A percentile compares a stretch with the other conserved stretches of the same genome.
Evolutionary conservation across 2,329 filamentous ascomycete species (phyloP).

Genomic region (Xylariaceae sp.): DNA sequence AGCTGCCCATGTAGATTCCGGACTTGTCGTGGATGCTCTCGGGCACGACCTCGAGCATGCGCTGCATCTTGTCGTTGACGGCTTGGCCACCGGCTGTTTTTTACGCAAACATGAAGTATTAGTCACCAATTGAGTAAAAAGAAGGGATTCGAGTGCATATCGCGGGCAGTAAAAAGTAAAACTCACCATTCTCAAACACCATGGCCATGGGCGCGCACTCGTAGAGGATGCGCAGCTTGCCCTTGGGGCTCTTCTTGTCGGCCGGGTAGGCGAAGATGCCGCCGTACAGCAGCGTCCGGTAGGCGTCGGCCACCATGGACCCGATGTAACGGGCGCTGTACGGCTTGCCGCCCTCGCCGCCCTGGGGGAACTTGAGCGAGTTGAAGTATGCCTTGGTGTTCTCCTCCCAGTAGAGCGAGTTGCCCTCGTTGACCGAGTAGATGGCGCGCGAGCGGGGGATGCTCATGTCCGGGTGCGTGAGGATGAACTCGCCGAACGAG

Average conservation of each 20-base stretch:
- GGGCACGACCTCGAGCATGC: constrained; percentile 84
- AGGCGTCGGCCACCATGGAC: constrained; percentile 97
- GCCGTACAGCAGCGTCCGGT: constrained; percentile 90
- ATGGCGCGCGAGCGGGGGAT: constrained; percentile 77
- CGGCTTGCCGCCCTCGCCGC: constrained; percentile 74
- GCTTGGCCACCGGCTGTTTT: constrained; percentile 79
- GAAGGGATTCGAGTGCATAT: too few species aligned
- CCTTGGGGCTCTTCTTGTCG: constrained; percentile 97
- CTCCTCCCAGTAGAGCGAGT: constrained; percentile 93
- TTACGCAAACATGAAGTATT: too few species aligned
- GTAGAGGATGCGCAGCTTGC: constrained; percentile 94
- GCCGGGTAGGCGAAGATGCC: constrained; percentile 97
- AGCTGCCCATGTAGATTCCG: constrained; percentile 93
- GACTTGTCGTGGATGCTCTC: constrained; percentile 92
- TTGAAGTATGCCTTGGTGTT: constrained; percentile 83
- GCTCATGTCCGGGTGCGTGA: constrained; percentile 91
- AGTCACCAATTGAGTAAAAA: too few species aligned
- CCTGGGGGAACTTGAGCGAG: constrained; percentile 73
- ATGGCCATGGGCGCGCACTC: constrained; percentile 99
- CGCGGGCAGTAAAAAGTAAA: too few species aligned
- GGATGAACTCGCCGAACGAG: constrained; percentile 95
- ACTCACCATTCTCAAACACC: constrained; percentile 94
- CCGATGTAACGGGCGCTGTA: constrained; percentile 96
- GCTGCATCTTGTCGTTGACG: constrained; percentile 81
- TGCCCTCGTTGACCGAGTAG: constrained; percentile 98